Evolutionary conservation across 1,284 basidiomycete species (phyloP).

Genomic region (Fomitopsis palustris): DNA sequence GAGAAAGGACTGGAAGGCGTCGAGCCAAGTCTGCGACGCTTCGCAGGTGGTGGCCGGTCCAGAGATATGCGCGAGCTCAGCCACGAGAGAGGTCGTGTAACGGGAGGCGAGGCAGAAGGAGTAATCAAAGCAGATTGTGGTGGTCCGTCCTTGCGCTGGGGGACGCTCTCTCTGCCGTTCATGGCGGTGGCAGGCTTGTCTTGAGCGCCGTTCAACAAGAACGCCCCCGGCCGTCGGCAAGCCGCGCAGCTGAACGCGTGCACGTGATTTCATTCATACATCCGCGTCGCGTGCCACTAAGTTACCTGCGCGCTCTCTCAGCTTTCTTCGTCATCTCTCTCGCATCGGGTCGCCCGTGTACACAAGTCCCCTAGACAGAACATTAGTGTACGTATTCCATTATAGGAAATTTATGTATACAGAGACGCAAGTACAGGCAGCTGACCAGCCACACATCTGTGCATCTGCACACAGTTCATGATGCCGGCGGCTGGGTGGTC

Average conservation of each 20-base stretch:
- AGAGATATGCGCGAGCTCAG: conserved; percentile 12
- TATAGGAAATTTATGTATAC: no score
- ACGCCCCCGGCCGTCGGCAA: neutral
- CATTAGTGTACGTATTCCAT: no score
- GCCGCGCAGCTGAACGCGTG: neutral
- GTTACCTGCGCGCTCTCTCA: no score
- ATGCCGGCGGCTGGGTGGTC: no score
- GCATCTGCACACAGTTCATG: no score
- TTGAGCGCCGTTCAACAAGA: neutral
- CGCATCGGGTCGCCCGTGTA: no score
- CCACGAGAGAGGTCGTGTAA: conserved; percentile 15
- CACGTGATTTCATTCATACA: conserved; percentile 1
- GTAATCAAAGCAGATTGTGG: conserved; percentile 24
- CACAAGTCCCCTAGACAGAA: no score
- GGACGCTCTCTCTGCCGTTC: conserved; percentile 8
- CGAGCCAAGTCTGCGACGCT: conserved; percentile 34
- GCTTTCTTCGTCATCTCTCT: no score
- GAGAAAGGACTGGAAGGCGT: conserved; percentile 25
- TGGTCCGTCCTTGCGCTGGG: conserved; percentile 7
- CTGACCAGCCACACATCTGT: no score
- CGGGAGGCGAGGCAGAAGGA: conserved; percentile 32
- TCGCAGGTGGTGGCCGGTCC: conserved; percentile 34
- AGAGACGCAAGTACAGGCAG: no score
- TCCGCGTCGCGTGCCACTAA: neutral
- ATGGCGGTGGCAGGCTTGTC: conserved; percentile 10